Percentiles rank a stretch among this genome's conserved stretches.
These are phyloP conservation scores for Thelonectria discophora DNA, from an alignment of 2,329 filamentous ascomycete species.

Conservation along the genomic window DNA sequence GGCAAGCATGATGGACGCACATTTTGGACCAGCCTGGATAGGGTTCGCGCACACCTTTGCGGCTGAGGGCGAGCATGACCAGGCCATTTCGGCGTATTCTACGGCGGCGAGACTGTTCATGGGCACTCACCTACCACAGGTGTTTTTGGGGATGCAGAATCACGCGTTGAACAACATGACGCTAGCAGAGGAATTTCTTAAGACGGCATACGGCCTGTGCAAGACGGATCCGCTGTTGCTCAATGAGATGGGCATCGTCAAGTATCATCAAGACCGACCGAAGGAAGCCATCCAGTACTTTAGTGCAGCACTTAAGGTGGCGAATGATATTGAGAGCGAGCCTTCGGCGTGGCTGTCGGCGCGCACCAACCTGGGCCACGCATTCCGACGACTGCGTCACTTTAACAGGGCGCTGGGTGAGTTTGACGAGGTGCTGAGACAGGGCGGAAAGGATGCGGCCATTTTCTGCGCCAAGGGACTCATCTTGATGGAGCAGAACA, in stretches of 20 bases:
- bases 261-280: conserved; percentile 87
- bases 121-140: conserved; percentile 92
- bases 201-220: conserved; percentile 85
- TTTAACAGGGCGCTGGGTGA: conserved; percentile 77
- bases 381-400: conserved; percentile 76
- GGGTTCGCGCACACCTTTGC: conserved; percentile 99
- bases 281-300: conserved; percentile 82
- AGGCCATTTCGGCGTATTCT: conserved; percentile 96
- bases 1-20: conserved; percentile 95
- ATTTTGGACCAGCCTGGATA: conserved; percentile 98
- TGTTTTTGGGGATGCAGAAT: conserved; percentile 99
- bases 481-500: conserved; percentile 79
- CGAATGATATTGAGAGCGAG: conserved; percentile 83
- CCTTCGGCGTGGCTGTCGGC: conserved; percentile 84
- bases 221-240: conserved; percentile 87
- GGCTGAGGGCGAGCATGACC: conserved; percentile 96
- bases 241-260: conserved; percentile 96
- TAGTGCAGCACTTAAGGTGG: conserved; percentile 77
- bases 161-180: conserved; percentile 94
- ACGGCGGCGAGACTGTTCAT: conserved; percentile 95
- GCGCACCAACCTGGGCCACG: conserved; percentile 88
- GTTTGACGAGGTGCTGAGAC: conserved; percentile 87
- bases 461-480: conserved; percentile 86
- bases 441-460: conserved; percentile 80
- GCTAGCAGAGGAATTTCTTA: conserved; percentile 92